Evolutionary conservation across 441 rosid species (phyloP).

Genomic region (Metrosideros polymorpha): DNA sequence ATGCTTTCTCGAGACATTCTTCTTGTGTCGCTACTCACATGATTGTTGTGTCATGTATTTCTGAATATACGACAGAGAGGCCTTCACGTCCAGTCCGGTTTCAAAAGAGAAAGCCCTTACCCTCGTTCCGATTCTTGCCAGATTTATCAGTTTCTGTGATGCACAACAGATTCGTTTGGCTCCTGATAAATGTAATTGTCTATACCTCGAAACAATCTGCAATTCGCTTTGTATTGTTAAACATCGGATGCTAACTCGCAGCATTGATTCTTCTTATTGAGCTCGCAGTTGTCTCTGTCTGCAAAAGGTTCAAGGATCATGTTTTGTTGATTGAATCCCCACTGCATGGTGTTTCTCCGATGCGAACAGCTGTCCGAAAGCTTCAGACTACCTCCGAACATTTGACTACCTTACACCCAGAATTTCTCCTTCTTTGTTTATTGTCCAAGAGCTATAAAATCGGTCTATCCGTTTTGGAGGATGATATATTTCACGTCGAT

Average conservation of each 20-base stretch:
- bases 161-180: constrained; percentile 70
- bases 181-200: constrained; percentile 56
- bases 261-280: constrained; percentile 5
- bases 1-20: background rate
- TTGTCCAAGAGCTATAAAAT: constrained; percentile 63
- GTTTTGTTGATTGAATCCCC: constrained; percentile 60
- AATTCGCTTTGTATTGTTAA: background rate
- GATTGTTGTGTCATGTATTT: background rate
- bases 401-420: constrained; percentile 89
- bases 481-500: constrained; percentile 80
- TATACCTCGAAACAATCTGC: background rate
- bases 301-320: constrained; percentile 79
- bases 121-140: constrained; percentile 29
- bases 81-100: constrained; percentile 41
- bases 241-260: background rate
- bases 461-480: constrained; percentile 71
- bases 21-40: background rate
- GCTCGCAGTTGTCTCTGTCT: constrained; percentile 54
- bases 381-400: constrained; percentile 59
- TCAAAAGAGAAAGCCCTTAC: constrained; percentile 41
- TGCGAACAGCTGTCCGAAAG: constrained; percentile 65
- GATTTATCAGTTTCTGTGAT: constrained; percentile 59
- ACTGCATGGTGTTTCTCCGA: constrained; percentile 63
- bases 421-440: constrained; percentile 80
- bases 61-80: constrained; percentile 47